phyloP scores from a whole-genome alignment of 1,139 yeast genomes.

The Lodderomyces margitis region DNA sequence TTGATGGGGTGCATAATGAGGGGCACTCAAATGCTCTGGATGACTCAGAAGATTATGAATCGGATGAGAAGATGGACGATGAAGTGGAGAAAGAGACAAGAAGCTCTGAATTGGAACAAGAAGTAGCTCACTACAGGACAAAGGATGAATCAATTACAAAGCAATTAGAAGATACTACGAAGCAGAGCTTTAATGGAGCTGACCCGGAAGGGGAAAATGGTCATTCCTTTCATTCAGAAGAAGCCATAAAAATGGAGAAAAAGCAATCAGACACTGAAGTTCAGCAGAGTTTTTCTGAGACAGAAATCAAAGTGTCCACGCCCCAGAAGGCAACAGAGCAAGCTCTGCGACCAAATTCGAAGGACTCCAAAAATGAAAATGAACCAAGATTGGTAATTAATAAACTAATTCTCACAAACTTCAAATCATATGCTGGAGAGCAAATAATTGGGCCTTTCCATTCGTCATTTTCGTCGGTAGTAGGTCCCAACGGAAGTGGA shows the following conservation, averaged over 20 bases:
- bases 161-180: too few relatives aligned
- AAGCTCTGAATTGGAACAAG: neutral
- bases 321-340: neutral
- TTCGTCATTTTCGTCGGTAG: constrained; percentile 91
- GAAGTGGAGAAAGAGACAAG: neutral
- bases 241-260: too few relatives aligned
- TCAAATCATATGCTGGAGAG: constrained; percentile 95
- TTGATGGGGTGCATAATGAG: neutral
- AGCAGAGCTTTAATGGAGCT: too few relatives aligned
- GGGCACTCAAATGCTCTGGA: neutral
- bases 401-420: constrained; percentile 72
- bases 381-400: constrained; percentile 72
- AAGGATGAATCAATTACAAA: too few relatives aligned
- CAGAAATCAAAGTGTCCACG: neutral
- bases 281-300: neutral
- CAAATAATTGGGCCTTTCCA: constrained; percentile 95
- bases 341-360: neutral
- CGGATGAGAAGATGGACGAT: neutral
- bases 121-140: too few relatives aligned
- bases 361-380: constrained; percentile 1
- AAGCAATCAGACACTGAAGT: neutral
- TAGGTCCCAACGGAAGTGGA: constrained; percentile 99
- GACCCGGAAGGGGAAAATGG: too few relatives aligned
- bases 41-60: neutral
- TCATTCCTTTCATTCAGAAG: too few relatives aligned